Conservation (phyloP, 768 basidiomycete species). For the Auricularia sp. region DNA sequence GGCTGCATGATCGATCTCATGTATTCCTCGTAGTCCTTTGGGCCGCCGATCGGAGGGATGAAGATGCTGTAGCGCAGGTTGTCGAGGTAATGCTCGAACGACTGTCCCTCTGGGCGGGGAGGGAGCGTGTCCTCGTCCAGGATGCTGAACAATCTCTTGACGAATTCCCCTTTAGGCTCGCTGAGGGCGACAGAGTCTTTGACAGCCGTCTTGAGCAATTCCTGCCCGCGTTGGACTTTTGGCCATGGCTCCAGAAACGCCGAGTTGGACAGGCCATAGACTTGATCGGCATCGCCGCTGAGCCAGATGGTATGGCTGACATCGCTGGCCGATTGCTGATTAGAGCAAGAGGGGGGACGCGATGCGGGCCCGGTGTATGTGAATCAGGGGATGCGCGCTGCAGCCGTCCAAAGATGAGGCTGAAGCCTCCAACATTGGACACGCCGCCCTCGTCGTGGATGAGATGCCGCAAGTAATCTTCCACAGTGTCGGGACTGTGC, state of each 20-base stretch:
- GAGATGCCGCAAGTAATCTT: not conserved
- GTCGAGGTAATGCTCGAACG: not conserved
- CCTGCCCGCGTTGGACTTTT: not conserved
- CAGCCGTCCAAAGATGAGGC: not conserved
- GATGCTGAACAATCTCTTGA: not conserved
- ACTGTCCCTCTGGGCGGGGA: not conserved
- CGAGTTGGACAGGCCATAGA: not conserved
- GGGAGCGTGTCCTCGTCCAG: not conserved
- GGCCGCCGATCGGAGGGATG: not conserved
- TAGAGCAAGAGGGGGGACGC: not conserved
- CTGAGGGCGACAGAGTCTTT: not conserved
- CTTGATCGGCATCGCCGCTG: not conserved
- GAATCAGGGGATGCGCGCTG: not conserved
- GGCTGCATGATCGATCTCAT: not conserved
- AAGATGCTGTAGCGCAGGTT: not conserved
- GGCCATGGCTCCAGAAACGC: not conserved
- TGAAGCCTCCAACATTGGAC: not conserved
- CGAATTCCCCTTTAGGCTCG: not conserved
- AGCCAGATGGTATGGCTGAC: not conserved
- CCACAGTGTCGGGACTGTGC: not conserved
- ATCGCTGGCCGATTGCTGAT: not conserved
- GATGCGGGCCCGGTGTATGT: not conserved
- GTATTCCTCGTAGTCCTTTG: not conserved
- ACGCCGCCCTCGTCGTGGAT: not conserved
- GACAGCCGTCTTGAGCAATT: not conserved